phyloP scores from a whole-genome alignment of 306 rosid genomes.

The Quercus suber region DNA sequence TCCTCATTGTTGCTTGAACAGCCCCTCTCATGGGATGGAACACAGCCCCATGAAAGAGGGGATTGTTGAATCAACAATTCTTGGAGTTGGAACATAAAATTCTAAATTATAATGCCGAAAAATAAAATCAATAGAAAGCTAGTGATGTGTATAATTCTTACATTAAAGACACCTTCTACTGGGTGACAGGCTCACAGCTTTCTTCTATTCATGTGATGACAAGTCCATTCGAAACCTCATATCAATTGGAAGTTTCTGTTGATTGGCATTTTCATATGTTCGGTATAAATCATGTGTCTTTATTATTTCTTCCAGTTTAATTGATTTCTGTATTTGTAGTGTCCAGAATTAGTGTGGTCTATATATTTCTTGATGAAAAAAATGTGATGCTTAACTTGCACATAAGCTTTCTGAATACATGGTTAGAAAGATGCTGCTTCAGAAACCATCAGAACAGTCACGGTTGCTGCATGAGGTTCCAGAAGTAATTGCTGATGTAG shows the following conservation, averaged over 20 bases:
- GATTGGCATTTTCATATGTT: background rate
- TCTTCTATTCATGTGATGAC: background rate
- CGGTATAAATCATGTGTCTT: background rate
- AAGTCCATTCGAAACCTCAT: background rate
- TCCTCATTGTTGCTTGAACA: too few species aligned
- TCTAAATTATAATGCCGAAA: background rate
- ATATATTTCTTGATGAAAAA: background rate
- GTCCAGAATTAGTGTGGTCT: background rate
- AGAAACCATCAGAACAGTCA: conserved; percentile 49
- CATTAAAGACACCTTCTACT: background rate
- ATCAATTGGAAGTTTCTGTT: background rate
- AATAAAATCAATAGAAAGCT: background rate
- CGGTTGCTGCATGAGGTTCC: conserved; percentile 50
- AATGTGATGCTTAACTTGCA: conserved; percentile 49
- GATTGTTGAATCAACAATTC: too few species aligned
- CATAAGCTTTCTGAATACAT: conserved; percentile 52
- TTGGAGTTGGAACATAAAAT: too few species aligned
- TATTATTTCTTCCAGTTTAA: background rate
- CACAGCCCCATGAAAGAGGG: too few species aligned
- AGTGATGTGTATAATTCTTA: background rate
- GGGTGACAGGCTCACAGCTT: background rate
- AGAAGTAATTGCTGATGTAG: conserved; percentile 53
- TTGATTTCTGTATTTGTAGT: conserved; percentile 1
- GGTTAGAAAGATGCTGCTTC: conserved; percentile 44
- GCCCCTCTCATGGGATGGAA: too few species aligned